phyloP scores from a whole-genome alignment of 2,329 filamentous ascomycete species.

The Xylaria sp. region DNA sequence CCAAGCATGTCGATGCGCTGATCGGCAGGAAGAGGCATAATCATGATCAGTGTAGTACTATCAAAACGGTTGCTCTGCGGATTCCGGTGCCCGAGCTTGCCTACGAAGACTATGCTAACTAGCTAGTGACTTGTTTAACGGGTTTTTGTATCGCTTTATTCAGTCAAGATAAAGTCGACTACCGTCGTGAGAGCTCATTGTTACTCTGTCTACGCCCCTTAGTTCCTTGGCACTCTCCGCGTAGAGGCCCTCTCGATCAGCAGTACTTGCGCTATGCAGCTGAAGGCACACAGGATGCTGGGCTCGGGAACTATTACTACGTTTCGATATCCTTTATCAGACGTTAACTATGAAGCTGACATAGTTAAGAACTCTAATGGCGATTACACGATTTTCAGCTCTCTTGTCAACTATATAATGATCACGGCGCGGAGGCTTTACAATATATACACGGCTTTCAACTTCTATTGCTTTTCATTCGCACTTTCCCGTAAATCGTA shows the following conservation, averaged over 20 bases:
- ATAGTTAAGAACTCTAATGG: too few relatives aligned
- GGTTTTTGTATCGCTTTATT: not conserved
- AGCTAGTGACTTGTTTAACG: not conserved
- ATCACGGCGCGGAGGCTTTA: too few relatives aligned
- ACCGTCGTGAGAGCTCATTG: not conserved
- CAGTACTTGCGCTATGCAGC: too few relatives aligned
- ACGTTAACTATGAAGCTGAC: too few relatives aligned
- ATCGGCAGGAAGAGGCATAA: too few relatives aligned
- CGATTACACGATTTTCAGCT: too few relatives aligned
- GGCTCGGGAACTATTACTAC: not conserved
- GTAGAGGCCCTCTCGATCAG: not conserved
- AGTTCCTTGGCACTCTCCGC: not conserved
- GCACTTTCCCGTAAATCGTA: not conserved
- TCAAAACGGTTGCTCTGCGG: not conserved
- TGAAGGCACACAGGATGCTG: not conserved
- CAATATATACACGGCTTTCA: too few relatives aligned
- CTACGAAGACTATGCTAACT: not conserved
- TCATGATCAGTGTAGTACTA: too few relatives aligned
- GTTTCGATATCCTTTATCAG: conserved; percentile 5
- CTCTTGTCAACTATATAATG: too few relatives aligned
- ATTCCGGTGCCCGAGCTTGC: not conserved
- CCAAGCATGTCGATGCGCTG: not conserved
- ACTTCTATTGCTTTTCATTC: conserved; percentile 4
- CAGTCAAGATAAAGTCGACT: not conserved
- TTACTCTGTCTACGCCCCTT: not conserved